Evolutionary conservation across 495 filamentous ascomycete genomes (phyloP).

Genomic region (Aspergillus avenaceus): DNA sequence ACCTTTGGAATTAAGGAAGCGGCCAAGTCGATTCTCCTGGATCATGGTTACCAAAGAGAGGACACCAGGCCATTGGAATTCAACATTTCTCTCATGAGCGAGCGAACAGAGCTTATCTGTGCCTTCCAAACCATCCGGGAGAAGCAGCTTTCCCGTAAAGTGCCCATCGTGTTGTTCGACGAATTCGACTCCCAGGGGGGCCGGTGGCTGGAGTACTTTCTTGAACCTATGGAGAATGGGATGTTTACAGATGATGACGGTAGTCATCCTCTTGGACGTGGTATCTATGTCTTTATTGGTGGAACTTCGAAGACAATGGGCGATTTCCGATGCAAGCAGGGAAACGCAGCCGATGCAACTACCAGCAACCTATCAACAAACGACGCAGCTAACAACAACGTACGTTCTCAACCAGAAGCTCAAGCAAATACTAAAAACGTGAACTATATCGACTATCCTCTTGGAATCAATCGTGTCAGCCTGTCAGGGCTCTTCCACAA

Average conservation of each 20-base stretch:
- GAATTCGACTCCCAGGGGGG: neutral
- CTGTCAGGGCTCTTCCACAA: neutral
- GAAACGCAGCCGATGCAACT: too few species aligned
- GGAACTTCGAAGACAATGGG: neutral
- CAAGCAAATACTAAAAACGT: neutral
- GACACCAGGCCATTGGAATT: constrained; percentile 1
- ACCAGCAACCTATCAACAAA: too few species aligned
- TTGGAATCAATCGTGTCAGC: too few species aligned
- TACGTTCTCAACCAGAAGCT: too few species aligned
- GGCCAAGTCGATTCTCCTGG: neutral
- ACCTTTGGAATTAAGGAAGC: constrained; percentile 1
- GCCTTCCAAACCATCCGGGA: constrained; percentile 1
- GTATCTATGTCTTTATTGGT: constrained; percentile 4
- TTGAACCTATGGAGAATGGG: neutral
- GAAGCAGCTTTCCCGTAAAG: neutral
- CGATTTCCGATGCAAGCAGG: neutral
- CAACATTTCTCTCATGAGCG: neutral
- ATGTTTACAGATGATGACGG: neutral
- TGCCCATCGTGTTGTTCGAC: constrained; percentile 2
- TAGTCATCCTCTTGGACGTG: neutral
- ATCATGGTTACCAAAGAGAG: neutral
- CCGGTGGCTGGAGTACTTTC: neutral
- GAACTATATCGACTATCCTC: too few species aligned
- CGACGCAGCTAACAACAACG: too few species aligned
- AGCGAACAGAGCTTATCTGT: neutral